A percentile compares a stretch with the other conserved stretches of the same genome.
Conservation (phyloP, 2,329 filamentous ascomycete genomes). For the Uncinocarpus reesii region DNA sequence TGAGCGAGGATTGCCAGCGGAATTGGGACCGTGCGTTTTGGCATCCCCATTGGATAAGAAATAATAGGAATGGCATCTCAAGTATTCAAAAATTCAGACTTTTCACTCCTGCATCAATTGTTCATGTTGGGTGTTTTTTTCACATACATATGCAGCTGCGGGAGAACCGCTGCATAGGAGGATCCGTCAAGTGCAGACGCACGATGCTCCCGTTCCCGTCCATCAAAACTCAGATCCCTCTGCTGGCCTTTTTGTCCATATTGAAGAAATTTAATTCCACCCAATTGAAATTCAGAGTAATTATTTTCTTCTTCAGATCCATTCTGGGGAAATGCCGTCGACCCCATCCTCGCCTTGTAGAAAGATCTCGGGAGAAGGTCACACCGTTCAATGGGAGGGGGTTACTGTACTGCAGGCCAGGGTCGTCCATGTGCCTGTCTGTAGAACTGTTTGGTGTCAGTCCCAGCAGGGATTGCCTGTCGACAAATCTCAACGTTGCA, state of each 20-base stretch:
- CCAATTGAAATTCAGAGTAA: too few relatives aligned
- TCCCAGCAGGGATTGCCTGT: background rate
- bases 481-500: conserved; percentile 1
- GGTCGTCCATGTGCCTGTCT: conserved; percentile 3
- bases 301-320: too few relatives aligned
- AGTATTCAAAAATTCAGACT: too few relatives aligned
- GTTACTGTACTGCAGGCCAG: conserved; percentile 5
- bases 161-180: conserved; percentile 9
- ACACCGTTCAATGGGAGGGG: conserved; percentile 1
- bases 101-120: background rate
- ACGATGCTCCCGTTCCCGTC: too few relatives aligned
- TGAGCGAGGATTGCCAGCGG: too few relatives aligned
- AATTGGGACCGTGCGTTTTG: too few relatives aligned
- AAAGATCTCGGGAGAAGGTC: background rate
- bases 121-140: background rate
- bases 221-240: too few relatives aligned
- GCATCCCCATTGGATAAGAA: too few relatives aligned
- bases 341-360: conserved; percentile 1
- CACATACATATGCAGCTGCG: background rate
- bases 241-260: too few relatives aligned
- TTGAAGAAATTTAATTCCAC: too few relatives aligned
- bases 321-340: background rate
- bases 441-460: background rate
- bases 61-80: too few relatives aligned
- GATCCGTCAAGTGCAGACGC: background rate